Evolutionary conservation across 1,284 basidiomycete genomes (phyloP), one percentile per base, ranked within the genome.

Genomic region (Sporisorium graminicola): DNA sequence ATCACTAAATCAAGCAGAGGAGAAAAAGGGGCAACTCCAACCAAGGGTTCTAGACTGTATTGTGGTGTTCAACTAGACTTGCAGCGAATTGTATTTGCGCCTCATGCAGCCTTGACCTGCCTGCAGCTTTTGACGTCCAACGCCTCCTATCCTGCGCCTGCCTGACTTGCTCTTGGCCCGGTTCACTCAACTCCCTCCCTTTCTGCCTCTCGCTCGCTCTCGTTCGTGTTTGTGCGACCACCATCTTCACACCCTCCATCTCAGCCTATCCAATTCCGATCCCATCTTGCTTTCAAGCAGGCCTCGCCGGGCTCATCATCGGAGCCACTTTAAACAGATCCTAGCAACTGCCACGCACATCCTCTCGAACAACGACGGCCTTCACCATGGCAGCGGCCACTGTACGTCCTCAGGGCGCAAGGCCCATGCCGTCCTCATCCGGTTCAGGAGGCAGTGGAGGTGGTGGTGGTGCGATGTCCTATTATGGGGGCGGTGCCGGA

Each of bases 391-490:
- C 65, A 9, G 64, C 64, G 14, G 49, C 68, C 3, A 68, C 68
- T 9, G 70, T 65, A 40, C 53, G 69, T 24, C 69, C 69, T 22
- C 62, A 68, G 49, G 74, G 74, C 42, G 74, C 65, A 22, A 68
- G 74, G 44, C 74, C 74, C 16, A 68, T 76, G 69, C 69, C 74
- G 27, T 71, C 73, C n/a, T 71, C 73, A 9, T 65, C 63, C 18
- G 56, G 55, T 27, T 70, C 67, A 10, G 63, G 56, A 12, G 67
- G 64, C 18, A 49, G 47, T 35, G 55, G 44, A 16, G 40, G 44
- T n/a, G 55, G 46, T 18, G 42, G 44, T 14, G 50, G 55, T n/a
- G 46, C 44, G 1, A 33, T 58, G 49, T 52, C 63, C 14, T 61
- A 60, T 40, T 74, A 74, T 13, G 35, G 35, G 20, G 58, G 9